A percentile compares a stretch with the other conserved stretches of the same genome.
phyloP scores from a whole-genome alignment of 1,139 yeast genomes.

The Candida tunisiensis region DNA sequence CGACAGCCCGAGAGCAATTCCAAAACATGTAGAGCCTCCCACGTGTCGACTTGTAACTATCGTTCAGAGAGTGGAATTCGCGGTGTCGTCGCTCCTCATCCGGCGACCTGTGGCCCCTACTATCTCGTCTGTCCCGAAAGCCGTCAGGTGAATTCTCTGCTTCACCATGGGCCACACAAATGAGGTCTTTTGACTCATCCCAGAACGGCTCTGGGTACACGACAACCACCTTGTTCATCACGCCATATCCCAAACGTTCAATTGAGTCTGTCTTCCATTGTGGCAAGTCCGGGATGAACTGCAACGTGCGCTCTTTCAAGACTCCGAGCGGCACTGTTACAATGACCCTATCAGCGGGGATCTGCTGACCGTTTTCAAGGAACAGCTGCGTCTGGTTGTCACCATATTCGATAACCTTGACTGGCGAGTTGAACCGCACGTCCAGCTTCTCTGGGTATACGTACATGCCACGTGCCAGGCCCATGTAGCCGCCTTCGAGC shows the following conservation, averaged over 20 bases:
- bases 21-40: slow-evolving; percentile 25
- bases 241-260: slow-evolving; percentile 24
- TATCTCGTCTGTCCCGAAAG: too few relatives aligned
- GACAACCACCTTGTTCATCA: slow-evolving; percentile 23
- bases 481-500: slow-evolving; percentile 20
- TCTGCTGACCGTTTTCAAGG: slow-evolving; percentile 22
- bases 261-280: slow-evolving; percentile 25
- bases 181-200: slow-evolving; percentile 20
- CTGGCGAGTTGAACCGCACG: slow-evolving; percentile 23
- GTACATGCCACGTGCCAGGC: slow-evolving; percentile 23
- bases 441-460: slow-evolving; percentile 23
- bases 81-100: slow-evolving; percentile 1
- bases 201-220: slow-evolving; percentile 24
- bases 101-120: slow-evolving; percentile 4
- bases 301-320: slow-evolving; percentile 21
- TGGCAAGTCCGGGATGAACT: slow-evolving; percentile 26
- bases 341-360: slow-evolving; percentile 23
- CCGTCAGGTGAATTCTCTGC: too few relatives aligned
- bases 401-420: slow-evolving; percentile 21
- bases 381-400: slow-evolving; percentile 16
- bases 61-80: slow-evolving; percentile 8
- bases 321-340: slow-evolving; percentile 27
- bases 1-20: slow-evolving; percentile 20
- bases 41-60: slow-evolving; percentile 11
- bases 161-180: slow-evolving; percentile 20